Conservation (phyloP, 306 rosid genomes). For the Purshia tridentata region DNA sequence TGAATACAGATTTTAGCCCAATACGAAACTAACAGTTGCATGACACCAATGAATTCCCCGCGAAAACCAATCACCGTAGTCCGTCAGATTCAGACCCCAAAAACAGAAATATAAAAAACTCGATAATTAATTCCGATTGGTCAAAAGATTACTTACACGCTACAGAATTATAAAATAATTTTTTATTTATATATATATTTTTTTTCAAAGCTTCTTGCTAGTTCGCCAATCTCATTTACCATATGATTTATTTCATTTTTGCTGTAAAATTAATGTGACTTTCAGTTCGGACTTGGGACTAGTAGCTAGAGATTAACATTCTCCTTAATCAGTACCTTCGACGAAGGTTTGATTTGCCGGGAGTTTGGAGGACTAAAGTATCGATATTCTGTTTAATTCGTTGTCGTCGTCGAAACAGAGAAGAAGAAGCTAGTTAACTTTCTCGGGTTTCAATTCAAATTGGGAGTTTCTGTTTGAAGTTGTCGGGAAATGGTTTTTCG, state of each 20-base stretch:
- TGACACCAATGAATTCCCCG: neutral
- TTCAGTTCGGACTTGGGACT: conserved; percentile 21
- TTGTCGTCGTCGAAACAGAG: neutral
- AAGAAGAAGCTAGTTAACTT: neutral
- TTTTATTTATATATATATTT: too few relatives aligned
- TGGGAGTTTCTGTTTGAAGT: conserved; percentile 36
- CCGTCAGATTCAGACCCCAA: neutral
- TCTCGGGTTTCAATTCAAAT: conserved; percentile 24
- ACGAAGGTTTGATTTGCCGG: conserved; percentile 7
- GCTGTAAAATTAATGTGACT: conserved; percentile 5
- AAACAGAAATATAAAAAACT: too few relatives aligned
- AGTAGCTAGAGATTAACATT: neutral
- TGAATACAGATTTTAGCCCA: neutral
- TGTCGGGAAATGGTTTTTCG: conserved; percentile 48
- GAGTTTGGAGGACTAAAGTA: conserved; percentile 5
- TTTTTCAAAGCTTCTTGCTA: neutral
- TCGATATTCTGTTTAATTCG: conserved; percentile 18
- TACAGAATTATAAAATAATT: neutral
- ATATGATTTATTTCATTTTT: neutral
- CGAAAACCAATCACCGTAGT: conserved; percentile 5
- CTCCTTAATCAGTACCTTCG: neutral
- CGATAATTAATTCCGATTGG: neutral
- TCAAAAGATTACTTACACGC: neutral
- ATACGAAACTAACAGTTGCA: neutral
- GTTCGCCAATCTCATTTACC: neutral